Conservation (phyloP, 345 rosid genomes). For the Reutealis trisperma region DNA sequence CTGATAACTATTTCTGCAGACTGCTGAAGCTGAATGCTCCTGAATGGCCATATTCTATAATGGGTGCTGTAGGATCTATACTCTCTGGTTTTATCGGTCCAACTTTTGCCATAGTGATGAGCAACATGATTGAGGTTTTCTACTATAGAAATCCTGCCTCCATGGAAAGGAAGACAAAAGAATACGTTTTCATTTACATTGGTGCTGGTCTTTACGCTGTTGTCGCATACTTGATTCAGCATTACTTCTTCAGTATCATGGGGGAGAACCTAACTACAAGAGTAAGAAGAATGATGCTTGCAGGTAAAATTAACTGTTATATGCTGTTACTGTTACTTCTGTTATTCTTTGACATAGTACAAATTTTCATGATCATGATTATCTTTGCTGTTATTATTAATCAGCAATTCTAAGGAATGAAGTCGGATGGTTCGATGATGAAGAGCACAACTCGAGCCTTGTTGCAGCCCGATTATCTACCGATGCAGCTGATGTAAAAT, state of each 20-base stretch:
- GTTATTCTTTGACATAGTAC: background rate
- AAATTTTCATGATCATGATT: background rate
- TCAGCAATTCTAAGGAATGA: constrained; percentile 93
- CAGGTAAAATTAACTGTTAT: constrained; percentile 49
- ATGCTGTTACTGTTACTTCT: background rate
- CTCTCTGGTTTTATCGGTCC: constrained; percentile 97
- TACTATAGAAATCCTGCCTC: constrained; percentile 79
- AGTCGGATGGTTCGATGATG: constrained; percentile 99
- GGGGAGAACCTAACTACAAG: constrained; percentile 99
- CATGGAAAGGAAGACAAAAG: constrained; percentile 97
- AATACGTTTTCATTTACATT: constrained; percentile 93
- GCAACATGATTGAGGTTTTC: constrained; percentile 98
- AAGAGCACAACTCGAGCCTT: constrained; percentile 96
- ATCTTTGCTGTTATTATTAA: constrained; percentile 9
- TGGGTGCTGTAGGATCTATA: constrained; percentile 93
- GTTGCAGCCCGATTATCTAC: constrained; percentile 85
- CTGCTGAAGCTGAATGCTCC: constrained; percentile 93
- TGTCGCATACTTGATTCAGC: constrained; percentile 94
- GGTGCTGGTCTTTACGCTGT: constrained; percentile 98
- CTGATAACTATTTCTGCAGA: constrained; percentile 84
- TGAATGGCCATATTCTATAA: constrained; percentile 98
- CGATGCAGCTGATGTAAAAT: constrained; percentile 94
- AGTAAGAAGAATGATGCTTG: constrained; percentile 99
- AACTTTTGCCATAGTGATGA: constrained; percentile 94
- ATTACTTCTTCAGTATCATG: constrained; percentile 99